Evolutionary conservation across 2,329 filamentous ascomycete species (phyloP).

Genomic region (Exserohilum turcica): DNA sequence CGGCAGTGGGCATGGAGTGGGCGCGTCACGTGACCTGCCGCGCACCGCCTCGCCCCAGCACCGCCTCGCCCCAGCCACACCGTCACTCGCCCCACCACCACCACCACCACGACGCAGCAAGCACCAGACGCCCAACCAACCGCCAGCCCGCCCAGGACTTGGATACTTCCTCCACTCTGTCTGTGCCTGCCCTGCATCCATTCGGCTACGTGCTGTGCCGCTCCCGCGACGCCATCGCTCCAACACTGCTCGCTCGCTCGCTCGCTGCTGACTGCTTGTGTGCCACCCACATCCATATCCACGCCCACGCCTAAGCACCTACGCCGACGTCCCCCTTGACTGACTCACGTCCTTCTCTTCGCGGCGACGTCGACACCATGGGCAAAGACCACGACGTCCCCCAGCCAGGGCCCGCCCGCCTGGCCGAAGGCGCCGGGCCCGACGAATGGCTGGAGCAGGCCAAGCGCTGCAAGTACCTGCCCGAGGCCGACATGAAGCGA

Average conservation of each 20-base stretch:
- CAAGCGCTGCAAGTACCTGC: slow-evolving; percentile 95
- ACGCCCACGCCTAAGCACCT: slow-evolving; percentile 31
- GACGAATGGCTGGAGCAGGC: slow-evolving; percentile 97
- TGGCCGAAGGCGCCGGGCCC: slow-evolving; percentile 81
- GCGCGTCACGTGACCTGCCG: too few species aligned
- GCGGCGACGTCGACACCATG: slow-evolving; percentile 42
- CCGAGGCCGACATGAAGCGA: slow-evolving; percentile 97
- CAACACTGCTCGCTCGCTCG: too few species aligned
- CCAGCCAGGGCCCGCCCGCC: slow-evolving; percentile 85
- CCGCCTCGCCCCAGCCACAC: background rate
- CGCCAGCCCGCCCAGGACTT: too few species aligned
- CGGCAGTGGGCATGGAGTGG: background rate
- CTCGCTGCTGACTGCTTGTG: too few species aligned
- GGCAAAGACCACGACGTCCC: slow-evolving; percentile 68
- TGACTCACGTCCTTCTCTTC: background rate
- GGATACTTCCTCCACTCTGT: too few species aligned
- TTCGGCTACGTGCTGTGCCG: too few species aligned
- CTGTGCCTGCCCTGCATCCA: too few species aligned
- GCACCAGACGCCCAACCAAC: too few species aligned
- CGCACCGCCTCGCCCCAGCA: background rate
- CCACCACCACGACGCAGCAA: background rate
- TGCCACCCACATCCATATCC: too few species aligned
- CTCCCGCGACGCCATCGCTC: too few species aligned
- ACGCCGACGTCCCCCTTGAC: slow-evolving; percentile 14
- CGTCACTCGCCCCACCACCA: slow-evolving; percentile 11